Evolutionary conservation across 2,329 filamentous ascomycete genomes (phyloP).

Genomic region (Aspergillus phoenicis): DNA sequence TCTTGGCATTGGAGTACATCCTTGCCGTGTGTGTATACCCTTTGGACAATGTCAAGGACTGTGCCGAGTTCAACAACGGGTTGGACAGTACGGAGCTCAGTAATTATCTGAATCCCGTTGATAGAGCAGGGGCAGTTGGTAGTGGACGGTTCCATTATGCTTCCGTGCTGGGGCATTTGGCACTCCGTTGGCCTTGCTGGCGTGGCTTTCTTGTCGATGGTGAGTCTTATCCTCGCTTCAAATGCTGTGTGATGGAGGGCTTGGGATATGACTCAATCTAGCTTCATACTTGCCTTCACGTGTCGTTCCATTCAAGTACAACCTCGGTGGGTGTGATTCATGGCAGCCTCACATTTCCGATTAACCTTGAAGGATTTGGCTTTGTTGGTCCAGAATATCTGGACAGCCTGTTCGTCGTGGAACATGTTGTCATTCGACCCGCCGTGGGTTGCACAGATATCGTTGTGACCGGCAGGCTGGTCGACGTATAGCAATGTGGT

Average conservation of each 20-base stretch:
- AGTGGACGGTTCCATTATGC: constrained; percentile 15
- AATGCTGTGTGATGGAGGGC: neutral
- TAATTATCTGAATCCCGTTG: constrained; percentile 25
- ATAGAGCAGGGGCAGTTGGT: constrained; percentile 28
- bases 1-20: constrained; percentile 26
- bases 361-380: constrained; percentile 2
- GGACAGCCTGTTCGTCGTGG: constrained; percentile 18
- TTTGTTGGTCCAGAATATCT: constrained; percentile 14
- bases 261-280: neutral
- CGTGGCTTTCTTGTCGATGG: neutral
- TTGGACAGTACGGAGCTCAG: constrained; percentile 27
- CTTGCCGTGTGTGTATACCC: constrained; percentile 27
- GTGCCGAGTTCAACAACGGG: constrained; percentile 32
- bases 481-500: neutral
- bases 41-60: constrained; percentile 26
- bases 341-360: constrained; percentile 21
- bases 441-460: constrained; percentile 19
- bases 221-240: neutral
- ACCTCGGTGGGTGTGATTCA: constrained; percentile 12
- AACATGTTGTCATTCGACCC: constrained; percentile 19
- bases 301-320: constrained; percentile 9
- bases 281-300: constrained; percentile 14
- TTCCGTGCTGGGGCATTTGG: no score
- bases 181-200: no score
- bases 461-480: neutral